Conservation (phyloP, 1,139 yeast genomes). For the Arxiozyma heterogenica region DNA sequence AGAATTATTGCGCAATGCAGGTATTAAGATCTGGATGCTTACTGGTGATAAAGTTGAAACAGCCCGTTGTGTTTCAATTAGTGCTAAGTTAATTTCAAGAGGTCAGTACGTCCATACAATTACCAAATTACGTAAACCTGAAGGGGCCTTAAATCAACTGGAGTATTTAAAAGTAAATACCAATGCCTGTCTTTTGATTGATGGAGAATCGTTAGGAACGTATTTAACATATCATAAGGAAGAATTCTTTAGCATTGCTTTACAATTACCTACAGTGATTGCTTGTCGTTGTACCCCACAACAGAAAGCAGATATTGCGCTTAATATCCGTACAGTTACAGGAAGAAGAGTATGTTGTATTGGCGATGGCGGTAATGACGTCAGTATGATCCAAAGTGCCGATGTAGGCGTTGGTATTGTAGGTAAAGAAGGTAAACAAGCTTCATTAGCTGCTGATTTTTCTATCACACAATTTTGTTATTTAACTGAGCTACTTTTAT, state of each 20-base stretch:
- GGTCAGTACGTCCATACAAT: conserved; percentile 90
- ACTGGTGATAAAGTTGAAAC: conserved; percentile 99
- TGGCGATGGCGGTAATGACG: conserved; percentile 99
- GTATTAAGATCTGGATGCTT: conserved; percentile 96
- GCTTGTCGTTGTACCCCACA: conserved; percentile 99
- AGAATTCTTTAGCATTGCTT: conserved; percentile 71
- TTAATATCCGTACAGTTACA: conserved; percentile 64
- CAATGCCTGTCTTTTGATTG: conserved; percentile 78
- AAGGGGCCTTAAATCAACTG: conserved; percentile 60
- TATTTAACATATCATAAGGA: conserved; percentile 53
- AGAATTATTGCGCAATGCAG: conserved; percentile 89
- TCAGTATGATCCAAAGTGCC: conserved; percentile 97
- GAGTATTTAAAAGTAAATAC: conserved; percentile 58
- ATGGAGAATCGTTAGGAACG: conserved; percentile 80
- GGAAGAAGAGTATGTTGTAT: conserved; percentile 92
- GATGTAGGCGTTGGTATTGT: conserved; percentile 99
- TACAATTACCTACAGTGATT: conserved; percentile 78
- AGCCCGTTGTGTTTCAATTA: conserved; percentile 91
- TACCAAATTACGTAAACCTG: conserved; percentile 53
- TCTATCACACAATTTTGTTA: conserved; percentile 89
- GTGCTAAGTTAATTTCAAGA: conserved; percentile 82
- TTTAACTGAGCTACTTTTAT: conserved; percentile 71
- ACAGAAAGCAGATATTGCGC: conserved; percentile 94
- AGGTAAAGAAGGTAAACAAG: conserved; percentile 97
- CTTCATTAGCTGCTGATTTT: conserved; percentile 94